A percentile compares a stretch with the other conserved stretches of the same genome.
phyloP scores from a whole-genome alignment of 768 basidiomycete species.

The Boletus reticulatus region DNA sequence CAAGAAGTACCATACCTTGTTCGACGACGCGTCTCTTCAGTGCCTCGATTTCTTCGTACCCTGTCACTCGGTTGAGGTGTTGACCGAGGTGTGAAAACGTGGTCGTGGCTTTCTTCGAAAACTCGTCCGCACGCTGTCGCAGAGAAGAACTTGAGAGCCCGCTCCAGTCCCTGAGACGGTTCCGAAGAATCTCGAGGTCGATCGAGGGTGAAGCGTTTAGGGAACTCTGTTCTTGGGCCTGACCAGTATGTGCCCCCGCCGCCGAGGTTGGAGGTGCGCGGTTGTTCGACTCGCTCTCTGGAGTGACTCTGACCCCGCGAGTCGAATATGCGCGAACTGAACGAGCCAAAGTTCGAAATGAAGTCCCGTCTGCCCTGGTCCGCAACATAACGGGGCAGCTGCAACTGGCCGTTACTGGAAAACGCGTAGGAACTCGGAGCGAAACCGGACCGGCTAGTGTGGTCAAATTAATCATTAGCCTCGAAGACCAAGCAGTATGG shows the following conservation, averaged over 20 bases:
- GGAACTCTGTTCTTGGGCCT: neutral
- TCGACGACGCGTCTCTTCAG: slow-evolving; percentile 74
- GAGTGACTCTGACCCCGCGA: neutral
- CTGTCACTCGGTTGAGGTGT: slow-evolving; percentile 83
- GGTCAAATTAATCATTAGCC: too few relatives aligned
- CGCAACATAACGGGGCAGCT: slow-evolving; percentile 18
- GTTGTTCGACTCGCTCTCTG: slow-evolving; percentile 2
- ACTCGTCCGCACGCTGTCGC: slow-evolving; percentile 53
- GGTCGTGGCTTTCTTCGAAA: slow-evolving; percentile 53
- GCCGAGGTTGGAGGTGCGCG: slow-evolving; percentile 3
- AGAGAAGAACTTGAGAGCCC: slow-evolving; percentile 30
- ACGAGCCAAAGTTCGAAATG: slow-evolving; percentile 12
- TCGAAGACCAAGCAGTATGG: neutral
- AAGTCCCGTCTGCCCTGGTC: slow-evolving; percentile 5
- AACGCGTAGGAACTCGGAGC: neutral
- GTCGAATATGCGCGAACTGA: slow-evolving; percentile 10
- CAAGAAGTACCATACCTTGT: slow-evolving; percentile 59
- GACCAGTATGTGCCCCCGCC: neutral
- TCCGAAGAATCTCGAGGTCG: slow-evolving; percentile 36
- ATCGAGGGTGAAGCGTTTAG: neutral
- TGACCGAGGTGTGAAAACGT: slow-evolving; percentile 73
- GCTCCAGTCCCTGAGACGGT: slow-evolving; percentile 47
- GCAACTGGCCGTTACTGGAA: neutral
- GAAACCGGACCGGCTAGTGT: too few relatives aligned
- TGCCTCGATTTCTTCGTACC: slow-evolving; percentile 87